Percentiles rank a stretch among this genome's conserved stretches.
These are phyloP conservation scores for Starmerella bombi DNA, from an alignment of 805 yeast species.

Conservation along the genomic window DNA sequence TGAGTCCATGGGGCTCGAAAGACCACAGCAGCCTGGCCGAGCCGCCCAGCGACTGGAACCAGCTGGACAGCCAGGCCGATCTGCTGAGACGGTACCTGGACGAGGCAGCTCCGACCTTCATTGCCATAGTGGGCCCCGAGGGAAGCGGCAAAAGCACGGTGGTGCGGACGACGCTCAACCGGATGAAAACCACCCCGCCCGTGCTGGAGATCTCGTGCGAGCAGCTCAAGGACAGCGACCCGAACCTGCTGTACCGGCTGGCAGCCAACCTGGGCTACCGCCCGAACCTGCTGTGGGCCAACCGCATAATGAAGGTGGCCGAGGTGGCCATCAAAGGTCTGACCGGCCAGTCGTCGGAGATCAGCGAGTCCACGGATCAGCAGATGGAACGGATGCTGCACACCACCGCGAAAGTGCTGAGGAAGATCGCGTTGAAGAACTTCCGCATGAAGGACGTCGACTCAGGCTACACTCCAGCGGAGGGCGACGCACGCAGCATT, in stretches of 20 bases:
- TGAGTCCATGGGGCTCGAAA: not conserved
- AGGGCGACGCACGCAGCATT: not conserved
- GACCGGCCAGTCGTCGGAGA: slow-evolving; percentile 53
- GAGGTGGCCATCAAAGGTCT: slow-evolving; percentile 82
- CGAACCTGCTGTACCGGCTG: slow-evolving; percentile 57
- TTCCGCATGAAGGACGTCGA: slow-evolving; percentile 8
- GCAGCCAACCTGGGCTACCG: slow-evolving; percentile 77
- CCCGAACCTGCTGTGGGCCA: slow-evolving; percentile 90
- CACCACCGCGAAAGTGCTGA: slow-evolving; percentile 40
- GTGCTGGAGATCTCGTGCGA: slow-evolving; percentile 71
- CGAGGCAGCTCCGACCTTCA: slow-evolving; percentile 83
- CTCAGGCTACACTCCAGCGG: not conserved
- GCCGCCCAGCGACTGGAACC: slow-evolving; percentile 3
- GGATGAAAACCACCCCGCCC: slow-evolving; percentile 39
- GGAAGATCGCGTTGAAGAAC: slow-evolving; percentile 39
- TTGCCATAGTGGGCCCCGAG: slow-evolving; percentile 79
- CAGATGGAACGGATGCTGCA: slow-evolving; percentile 24
- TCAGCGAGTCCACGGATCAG: slow-evolving; percentile 25
- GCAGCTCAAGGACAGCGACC: slow-evolving; percentile 53
- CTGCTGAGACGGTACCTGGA: slow-evolving; percentile 65
- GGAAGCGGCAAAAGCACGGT: slow-evolving; percentile 73
- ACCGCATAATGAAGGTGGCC: slow-evolving; percentile 58
- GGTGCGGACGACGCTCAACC: slow-evolving; percentile 51
- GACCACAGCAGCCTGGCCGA: not conserved
- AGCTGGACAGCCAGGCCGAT: slow-evolving; percentile 35